Conservation (phyloP, 2,329 filamentous ascomycete genomes). For the Colletotrichum camelliae region DNA sequence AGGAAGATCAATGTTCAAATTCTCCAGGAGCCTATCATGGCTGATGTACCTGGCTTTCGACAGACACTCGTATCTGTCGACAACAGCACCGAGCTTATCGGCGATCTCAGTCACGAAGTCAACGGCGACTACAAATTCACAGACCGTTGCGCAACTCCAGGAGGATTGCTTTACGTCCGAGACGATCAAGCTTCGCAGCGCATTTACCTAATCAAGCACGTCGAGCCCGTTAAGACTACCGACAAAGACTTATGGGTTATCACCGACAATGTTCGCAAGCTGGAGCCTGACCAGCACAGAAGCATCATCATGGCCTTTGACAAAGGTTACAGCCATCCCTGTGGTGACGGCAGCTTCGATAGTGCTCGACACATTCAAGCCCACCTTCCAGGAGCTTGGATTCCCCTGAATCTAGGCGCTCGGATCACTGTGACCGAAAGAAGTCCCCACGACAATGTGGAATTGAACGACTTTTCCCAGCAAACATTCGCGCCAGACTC, state of each 20-base stretch:
- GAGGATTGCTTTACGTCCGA: not conserved
- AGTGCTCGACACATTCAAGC: not conserved
- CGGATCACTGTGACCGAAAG: not conserved
- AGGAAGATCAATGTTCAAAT: not conserved
- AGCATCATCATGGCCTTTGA: not conserved
- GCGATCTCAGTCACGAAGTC: not conserved
- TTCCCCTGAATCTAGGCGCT: not conserved
- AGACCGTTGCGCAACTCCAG: slow-evolving; percentile 3
- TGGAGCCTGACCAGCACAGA: not conserved
- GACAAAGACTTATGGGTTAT: slow-evolving; percentile 5
- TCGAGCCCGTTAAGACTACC: not conserved
- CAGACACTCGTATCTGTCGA: not conserved
- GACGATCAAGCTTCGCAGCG: not conserved
- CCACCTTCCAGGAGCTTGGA: not conserved
- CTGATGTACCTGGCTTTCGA: not conserved
- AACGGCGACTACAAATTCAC: not conserved
- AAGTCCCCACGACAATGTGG: not conserved
- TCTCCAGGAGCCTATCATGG: not conserved
- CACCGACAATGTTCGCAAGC: not conserved
- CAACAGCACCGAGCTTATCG: not conserved
- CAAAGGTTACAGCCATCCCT: not conserved
- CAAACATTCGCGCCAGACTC: not conserved
- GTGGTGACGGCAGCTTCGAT: not conserved
- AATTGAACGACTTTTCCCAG: not conserved
- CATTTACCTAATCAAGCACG: not conserved